These are phyloP conservation scores for Seiridium unicorne DNA, from an alignment of 2,329 filamentous ascomycete species.

Conservation along the genomic window DNA sequence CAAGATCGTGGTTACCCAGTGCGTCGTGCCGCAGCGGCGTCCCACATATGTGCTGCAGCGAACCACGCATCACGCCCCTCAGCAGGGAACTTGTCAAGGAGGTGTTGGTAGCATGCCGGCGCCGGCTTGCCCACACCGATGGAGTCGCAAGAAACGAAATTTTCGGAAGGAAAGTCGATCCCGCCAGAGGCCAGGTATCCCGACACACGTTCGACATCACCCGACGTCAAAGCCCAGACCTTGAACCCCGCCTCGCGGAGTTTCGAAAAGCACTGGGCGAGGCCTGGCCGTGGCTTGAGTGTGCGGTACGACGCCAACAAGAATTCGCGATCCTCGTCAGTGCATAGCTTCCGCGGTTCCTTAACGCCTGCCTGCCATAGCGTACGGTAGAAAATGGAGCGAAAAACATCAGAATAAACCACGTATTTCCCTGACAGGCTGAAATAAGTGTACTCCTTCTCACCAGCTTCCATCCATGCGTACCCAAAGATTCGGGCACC, in stretches of 20 bases:
- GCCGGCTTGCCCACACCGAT: constrained; percentile 50
- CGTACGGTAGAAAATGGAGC: constrained; percentile 45
- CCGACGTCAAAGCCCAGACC: constrained; percentile 53
- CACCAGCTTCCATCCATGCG: constrained; percentile 43
- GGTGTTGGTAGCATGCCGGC: constrained; percentile 40
- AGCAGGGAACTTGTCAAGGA: constrained; percentile 28
- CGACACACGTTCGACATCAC: constrained; percentile 45
- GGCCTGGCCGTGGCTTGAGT: constrained; percentile 35
- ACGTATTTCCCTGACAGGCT: constrained; percentile 41
- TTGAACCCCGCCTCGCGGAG: constrained; percentile 45
- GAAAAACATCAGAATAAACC: constrained; percentile 39
- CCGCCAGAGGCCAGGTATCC: constrained; percentile 49
- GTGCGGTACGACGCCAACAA: constrained; percentile 36
- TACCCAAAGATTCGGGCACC: constrained; percentile 41
- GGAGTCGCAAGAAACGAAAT: constrained; percentile 50
- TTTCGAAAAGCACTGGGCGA: constrained; percentile 37
- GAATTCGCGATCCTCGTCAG: constrained; percentile 37
- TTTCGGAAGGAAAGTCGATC: constrained; percentile 47
- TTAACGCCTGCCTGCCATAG: constrained; percentile 41
- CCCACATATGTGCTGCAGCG: constrained; percentile 60
- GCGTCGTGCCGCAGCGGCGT: constrained; percentile 49
- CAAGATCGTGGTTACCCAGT: constrained; percentile 33
- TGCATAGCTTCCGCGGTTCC: constrained; percentile 40
- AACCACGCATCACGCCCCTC: constrained; percentile 46
- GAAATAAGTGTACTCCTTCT: constrained; percentile 50